Evolutionary conservation across 164 flowering plant genomes (phyloP), one percentile per base, ranked within the genome.

Genomic region (Akebia trifoliata): DNA sequence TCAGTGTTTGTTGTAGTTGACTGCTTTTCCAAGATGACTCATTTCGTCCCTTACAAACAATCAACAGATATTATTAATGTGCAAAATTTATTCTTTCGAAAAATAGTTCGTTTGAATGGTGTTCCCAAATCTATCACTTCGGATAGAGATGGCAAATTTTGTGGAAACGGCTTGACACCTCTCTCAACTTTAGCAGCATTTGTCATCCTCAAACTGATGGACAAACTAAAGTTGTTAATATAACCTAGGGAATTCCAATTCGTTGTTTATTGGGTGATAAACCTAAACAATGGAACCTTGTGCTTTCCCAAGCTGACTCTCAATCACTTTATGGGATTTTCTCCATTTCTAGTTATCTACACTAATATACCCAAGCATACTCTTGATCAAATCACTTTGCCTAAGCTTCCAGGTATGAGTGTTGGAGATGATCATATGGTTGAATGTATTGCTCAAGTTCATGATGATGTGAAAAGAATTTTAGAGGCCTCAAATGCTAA

Each of bases 291-390:
- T 26, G 34, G 32, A 18, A 26, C 31, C 25, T 49, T 17, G 18
- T 6, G 1, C 50, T 49, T 49, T 1, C 53, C 2, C 53, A 45
- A 21, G 50, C 50, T 21, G 25, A 21, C 53, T 14, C 26, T 7
- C 5, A 44, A 20, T 21, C 48, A 24, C 8, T 17, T 24, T 17
- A 28, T 8, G 14, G 34, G 54, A 4, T 4, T n/a, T 11, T 3
- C 34, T 25, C 43, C 57, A 20, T 53, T 53, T 20, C 17, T 8
- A 18, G 36, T 53, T 53, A 26, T 53, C 7, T 34, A 53, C 36
- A n/a, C 18, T 20, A 54, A 54, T 3, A 15, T 54, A 3, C 30
- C 44, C 1, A 54, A 4, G 22, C 53, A 46, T 14, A n/a, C 20
- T 29, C 32, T 49, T 14, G 53, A 49, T 29, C 35, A 21, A 4